Base-by-base conservation (phyloP, 768 basidiomycete species). In the Lactarius quietus region DNA sequence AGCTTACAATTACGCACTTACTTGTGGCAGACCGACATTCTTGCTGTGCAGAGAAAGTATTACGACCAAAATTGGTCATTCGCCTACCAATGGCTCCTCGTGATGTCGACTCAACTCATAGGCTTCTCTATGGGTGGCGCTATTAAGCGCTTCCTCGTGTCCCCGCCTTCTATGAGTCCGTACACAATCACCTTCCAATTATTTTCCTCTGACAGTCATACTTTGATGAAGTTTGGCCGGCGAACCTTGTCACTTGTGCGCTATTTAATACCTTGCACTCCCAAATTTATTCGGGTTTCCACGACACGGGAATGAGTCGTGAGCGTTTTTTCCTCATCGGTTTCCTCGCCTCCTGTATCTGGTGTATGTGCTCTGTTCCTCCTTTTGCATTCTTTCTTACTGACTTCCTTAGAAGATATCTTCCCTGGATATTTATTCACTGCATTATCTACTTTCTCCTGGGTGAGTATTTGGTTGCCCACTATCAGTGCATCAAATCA, bases 91-190 rank as follows among this genome's bases (percentile, higher is more conserved):
- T 89, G 90, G 86, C 83, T 92, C 74, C 76, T 92, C 26, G 87
- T 92, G 29, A 84, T 92, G 82, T 78, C 87, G 17, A 90, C 89
- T 0, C 81, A 92, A 70, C 73, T 90, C 61, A 90, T 92, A 61
- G 90, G 92, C 15, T 93, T 93, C 78, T 92, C 90, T 5, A 85
- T 92, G 62, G 92, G 91, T 52, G 90, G 90, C 17, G 76, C 90
- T 41, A 82, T 83, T 7, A 84, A 88, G 35, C 86, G 91, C 14
- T 92, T 92, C 81, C 81, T 93, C 41, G 91, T 78, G 72, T 84
- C 70, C 69, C 92, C 79, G 68, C 84, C 75, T 3, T 75, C 74
- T 36, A 75, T 78, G 89, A 88, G 76, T 76, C 56, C 29, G 76
- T 63, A n/a, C 9, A 26, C 54, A 33, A 28, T 33, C 23, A 26